Percentiles rank a stretch among this genome's conserved stretches.
Evolutionary conservation across 2,329 filamentous ascomycete genomes (phyloP).

Genomic region (Aspergillus sp.): DNA sequence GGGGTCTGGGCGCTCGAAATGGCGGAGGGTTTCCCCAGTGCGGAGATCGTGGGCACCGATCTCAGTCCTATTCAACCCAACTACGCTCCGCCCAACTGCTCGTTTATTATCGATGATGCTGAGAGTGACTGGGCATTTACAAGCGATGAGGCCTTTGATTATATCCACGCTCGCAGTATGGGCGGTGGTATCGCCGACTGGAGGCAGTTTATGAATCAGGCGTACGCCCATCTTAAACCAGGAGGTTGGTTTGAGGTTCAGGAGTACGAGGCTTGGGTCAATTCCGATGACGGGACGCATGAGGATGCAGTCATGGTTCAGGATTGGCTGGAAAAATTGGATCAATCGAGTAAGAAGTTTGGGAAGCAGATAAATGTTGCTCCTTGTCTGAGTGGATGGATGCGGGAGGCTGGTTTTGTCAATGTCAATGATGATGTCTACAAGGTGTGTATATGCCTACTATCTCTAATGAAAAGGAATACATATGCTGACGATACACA

Average conservation of each 20-base stretch:
- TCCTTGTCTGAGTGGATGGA: conserved; percentile 18
- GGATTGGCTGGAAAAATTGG: conserved; percentile 27
- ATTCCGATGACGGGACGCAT: conserved; percentile 29
- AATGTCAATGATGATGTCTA: conserved; percentile 31
- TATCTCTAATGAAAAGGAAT: no score
- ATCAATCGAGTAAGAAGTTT: conserved; percentile 24
- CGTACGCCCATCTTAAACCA: conserved; percentile 26
- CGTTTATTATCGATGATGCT: conserved; percentile 45
- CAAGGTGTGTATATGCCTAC: conserved; percentile 19
- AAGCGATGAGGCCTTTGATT: conserved; percentile 35
- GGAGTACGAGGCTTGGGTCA: conserved; percentile 23
- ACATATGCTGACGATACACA: conserved; percentile 2
- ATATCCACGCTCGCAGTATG: conserved; percentile 33
- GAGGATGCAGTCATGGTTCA: conserved; percentile 16
- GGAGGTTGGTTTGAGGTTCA: conserved; percentile 35
- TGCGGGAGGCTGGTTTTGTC: conserved; percentile 26
- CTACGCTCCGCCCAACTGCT: conserved; percentile 46
- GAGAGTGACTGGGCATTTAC: conserved; percentile 37
- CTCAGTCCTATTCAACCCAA: conserved; percentile 31
- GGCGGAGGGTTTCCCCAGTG: conserved; percentile 32
- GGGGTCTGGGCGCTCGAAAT: conserved; percentile 40
- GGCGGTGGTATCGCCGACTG: conserved; percentile 34
- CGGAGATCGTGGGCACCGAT: conserved; percentile 32
- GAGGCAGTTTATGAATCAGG: conserved; percentile 24
- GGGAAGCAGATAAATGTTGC: conserved; percentile 34